Percentiles rank a stretch among this genome's conserved stretches.
phyloP scores from a whole-genome alignment of 257 asterid genomes.

The Capsicum baccatum region DNA sequence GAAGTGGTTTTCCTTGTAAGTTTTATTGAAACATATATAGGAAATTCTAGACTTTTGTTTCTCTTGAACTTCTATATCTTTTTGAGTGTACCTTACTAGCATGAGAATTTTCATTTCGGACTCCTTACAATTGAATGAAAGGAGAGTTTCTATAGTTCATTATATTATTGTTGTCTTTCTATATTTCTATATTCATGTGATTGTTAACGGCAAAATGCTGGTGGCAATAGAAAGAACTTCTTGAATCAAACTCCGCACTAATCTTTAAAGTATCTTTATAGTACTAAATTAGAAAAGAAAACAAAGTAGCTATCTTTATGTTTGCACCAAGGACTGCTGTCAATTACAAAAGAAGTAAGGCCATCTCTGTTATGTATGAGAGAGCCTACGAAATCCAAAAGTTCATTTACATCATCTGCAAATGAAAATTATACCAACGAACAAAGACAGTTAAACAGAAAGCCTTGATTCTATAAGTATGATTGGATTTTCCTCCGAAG shows the following conservation, averaged over 20 bases:
- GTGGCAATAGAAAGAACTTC: background rate
- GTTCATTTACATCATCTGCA: slow-evolving; percentile 13
- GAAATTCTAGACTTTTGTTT: slow-evolving; percentile 24
- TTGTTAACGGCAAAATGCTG: slow-evolving; percentile 12
- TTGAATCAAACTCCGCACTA: background rate
- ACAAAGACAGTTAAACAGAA: background rate
- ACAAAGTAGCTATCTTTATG: background rate
- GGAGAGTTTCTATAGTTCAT: background rate
- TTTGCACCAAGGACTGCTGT: background rate
- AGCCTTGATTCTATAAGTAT: background rate
- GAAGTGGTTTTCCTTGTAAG: slow-evolving; percentile 31
- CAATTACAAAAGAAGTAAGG: background rate
- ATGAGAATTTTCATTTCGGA: slow-evolving; percentile 13
- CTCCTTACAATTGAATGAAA: background rate
- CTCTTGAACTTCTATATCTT: background rate
- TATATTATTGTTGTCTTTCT: background rate
- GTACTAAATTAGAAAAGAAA: background rate
- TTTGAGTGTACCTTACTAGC: slow-evolving; percentile 19
- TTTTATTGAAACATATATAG: background rate
- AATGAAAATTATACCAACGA: background rate
- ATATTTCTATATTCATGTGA: background rate
- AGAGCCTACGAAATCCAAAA: background rate
- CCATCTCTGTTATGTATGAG: background rate
- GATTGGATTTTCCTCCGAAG: background rate
- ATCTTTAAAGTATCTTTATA: background rate